A percentile compares a stretch with the other conserved stretches of the same genome.
phyloP scores from a whole-genome alignment of 1,284 basidiomycete species.

The Cryptococcus jaspeensis region DNA sequence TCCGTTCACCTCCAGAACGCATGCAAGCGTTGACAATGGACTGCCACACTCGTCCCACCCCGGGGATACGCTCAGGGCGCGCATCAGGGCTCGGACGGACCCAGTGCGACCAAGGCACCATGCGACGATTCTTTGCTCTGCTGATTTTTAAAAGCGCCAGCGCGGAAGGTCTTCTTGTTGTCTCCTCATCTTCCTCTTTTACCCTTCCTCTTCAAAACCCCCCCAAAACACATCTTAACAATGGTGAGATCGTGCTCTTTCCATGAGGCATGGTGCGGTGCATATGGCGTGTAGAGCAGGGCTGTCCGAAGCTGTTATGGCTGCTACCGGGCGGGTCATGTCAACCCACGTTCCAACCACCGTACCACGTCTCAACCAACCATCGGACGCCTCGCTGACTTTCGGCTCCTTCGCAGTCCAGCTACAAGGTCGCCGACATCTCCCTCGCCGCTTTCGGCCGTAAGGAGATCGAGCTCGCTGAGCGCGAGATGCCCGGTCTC shows the following conservation, averaged over 20 bases:
- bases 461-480: constrained; percentile 98
- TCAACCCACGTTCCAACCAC: constrained; percentile 8
- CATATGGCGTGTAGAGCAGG: neutral
- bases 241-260: constrained; percentile 14
- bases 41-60: too few relatives aligned
- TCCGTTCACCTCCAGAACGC: too few relatives aligned
- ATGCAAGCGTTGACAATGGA: too few relatives aligned
- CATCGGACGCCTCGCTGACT: neutral
- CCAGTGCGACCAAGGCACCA: neutral
- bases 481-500: constrained; percentile 66
- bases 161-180: neutral
- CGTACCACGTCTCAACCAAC: neutral
- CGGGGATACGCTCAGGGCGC: too few relatives aligned
- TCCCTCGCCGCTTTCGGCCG: constrained; percentile 82
- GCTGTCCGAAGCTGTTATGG: neutral
- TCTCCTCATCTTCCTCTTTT: constrained; percentile 6
- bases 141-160: neutral
- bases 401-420: constrained; percentile 16
- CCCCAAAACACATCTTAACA: constrained; percentile 6
- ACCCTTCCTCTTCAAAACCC: neutral
- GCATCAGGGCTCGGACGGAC: too few relatives aligned
- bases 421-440: constrained; percentile 64
- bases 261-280: neutral
- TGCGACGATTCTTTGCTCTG: constrained; percentile 8
- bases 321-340: neutral